Evolutionary conservation across 441 rosid genomes (phyloP), one percentile per base, ranked within the genome.

Genomic region (Adansonia madagascariensis): DNA sequence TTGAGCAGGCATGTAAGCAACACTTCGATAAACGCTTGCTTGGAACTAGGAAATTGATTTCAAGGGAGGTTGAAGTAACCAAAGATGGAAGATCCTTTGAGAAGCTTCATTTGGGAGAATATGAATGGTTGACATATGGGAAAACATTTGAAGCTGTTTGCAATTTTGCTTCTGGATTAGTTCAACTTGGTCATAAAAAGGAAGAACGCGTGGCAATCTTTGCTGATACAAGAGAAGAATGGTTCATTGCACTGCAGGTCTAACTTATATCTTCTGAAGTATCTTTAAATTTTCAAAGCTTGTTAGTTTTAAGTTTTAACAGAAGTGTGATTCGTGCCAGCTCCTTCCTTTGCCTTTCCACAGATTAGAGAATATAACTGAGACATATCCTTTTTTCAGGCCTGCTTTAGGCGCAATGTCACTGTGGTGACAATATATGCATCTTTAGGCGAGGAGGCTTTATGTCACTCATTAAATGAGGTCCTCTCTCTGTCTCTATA

Each of bases 81-180:
- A 74, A 78, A 1, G 95, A 91, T 47, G 98, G 98, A 14, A 88
- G 86, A 82, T 62, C 91, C 7, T 92, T 94, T 63, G 98, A 97
- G 92, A 97, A 94, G 83, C 90, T 94, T 81, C 98, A 93, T 86
- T 80, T 97, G 81, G 99, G 98, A 75, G 98, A 94, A 15, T 97
- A 97, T 57, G 85, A 93, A 75, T 97, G 98, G 98, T 78, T 88
- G 8, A 93, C 89, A 3, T 97, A 91, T 79, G 88, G 80, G 20
- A 72, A 80, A 49, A 91, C 89, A 18, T 91, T 93, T 59, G 88
- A 91, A 65, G 80, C 79, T 53, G 98, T 88, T 1, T 89, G 90
- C 78, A 80, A 83, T 83, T 93, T 97, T 77, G 94, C 95, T 80
- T 93, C 97, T 84, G 98, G 99, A 39, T 83, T 97, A 80, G 88